Evolutionary conservation across 2,329 filamentous ascomycete genomes (phyloP).

Genomic region (Pseudogymnoascus destructans): DNA sequence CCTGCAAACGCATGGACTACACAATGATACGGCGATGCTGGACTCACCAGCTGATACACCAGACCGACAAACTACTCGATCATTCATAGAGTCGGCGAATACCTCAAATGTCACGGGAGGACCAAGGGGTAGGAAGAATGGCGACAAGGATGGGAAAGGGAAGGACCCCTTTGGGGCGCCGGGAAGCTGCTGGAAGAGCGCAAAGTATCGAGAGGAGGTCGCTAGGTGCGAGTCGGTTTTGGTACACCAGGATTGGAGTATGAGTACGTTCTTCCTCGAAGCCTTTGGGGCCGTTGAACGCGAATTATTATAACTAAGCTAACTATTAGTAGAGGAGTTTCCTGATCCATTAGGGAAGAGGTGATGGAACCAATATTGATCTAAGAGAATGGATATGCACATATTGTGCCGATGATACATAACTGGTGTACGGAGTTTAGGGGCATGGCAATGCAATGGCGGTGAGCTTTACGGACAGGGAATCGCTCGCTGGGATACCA

Average conservation of each 20-base stretch:
- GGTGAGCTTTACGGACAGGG: not conserved
- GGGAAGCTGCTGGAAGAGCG: conserved; percentile 40
- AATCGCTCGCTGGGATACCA: not conserved
- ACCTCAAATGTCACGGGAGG: not conserved
- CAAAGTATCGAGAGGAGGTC: conserved; percentile 43
- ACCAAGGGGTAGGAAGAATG: conserved; percentile 10
- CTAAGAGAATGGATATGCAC: not conserved
- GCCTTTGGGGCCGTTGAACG: too few relatives aligned
- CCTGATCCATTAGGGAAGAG: not conserved
- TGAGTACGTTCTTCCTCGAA: conserved; percentile 27
- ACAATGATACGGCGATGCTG: conserved; percentile 7
- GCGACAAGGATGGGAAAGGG: conserved; percentile 15
- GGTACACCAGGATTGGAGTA: conserved; percentile 38
- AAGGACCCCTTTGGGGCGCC: conserved; percentile 29
- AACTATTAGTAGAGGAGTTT: not conserved
- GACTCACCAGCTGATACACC: conserved; percentile 7
- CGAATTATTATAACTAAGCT: not conserved
- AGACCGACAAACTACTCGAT: not conserved
- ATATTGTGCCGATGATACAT: not conserved
- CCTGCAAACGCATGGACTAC: not conserved
- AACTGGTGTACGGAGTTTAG: not conserved
- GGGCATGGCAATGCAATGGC: not conserved
- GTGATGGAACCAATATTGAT: not conserved
- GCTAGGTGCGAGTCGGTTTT: conserved; percentile 35
- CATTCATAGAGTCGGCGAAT: not conserved